These are phyloP conservation scores for Kodamaea sp. DNA, from an alignment of 1,139 yeast genomes.

Conservation along the genomic window DNA sequence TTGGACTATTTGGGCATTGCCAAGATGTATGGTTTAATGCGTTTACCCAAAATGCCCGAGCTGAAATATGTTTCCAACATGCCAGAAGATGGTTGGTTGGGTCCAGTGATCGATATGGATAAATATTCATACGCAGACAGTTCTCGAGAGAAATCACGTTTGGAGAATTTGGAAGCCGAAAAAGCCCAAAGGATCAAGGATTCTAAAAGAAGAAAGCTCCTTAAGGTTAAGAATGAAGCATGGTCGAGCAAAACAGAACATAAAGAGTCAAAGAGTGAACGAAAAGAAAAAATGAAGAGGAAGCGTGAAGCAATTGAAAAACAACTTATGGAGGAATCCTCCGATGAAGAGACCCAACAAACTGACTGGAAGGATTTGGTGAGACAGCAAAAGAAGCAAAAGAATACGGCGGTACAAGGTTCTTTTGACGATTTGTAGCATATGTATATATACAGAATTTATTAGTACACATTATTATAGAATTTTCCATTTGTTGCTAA, in stretches of 20 bases:
- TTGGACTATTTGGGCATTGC: conserved; percentile 75
- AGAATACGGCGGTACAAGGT: conserved; percentile 44
- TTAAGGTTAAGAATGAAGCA: conserved; percentile 56
- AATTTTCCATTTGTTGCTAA: conserved; percentile 49
- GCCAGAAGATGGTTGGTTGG: conserved; percentile 74
- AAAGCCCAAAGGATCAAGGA: conserved; percentile 42
- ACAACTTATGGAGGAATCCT: conserved; percentile 45
- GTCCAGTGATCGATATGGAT: conserved; percentile 60
- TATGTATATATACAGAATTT: not conserved
- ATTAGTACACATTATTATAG: conserved; percentile 10
- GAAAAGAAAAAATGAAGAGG: conserved; percentile 61
- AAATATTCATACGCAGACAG: conserved; percentile 60
- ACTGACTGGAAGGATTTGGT: conserved; percentile 90
- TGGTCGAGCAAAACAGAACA: conserved; percentile 74
- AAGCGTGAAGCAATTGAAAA: conserved; percentile 62
- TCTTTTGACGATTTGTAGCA: conserved; percentile 66
- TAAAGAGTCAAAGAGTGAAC: conserved; percentile 59
- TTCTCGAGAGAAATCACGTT: conserved; percentile 59
- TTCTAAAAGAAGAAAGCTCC: conserved; percentile 47
- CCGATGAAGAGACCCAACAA: conserved; percentile 52
- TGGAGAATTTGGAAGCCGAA: conserved; percentile 52
- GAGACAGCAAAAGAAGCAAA: conserved; percentile 57
- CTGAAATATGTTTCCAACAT: conserved; percentile 48
- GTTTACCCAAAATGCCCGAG: conserved; percentile 96
- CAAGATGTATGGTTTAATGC: conserved; percentile 69